Evolutionary conservation across 208 protist genomes (phyloP), one percentile per base, ranked within the genome.

Genomic region (Trypanosoma cruzi): DNA sequence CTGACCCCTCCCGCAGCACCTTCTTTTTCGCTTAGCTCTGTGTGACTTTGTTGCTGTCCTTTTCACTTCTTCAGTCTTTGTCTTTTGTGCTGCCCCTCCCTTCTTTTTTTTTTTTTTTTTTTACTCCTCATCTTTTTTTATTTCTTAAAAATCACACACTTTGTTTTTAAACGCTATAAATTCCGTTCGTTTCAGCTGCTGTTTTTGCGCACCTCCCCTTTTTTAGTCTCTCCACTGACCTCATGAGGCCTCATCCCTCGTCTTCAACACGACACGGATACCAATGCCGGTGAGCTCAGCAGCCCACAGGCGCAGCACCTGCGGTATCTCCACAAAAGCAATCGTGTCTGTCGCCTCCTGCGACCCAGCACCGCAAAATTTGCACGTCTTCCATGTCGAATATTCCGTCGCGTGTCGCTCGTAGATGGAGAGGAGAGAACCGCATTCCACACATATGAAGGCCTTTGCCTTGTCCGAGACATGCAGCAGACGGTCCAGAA

Each of bases 401-500:
- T 91, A 89, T 73, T 90, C 82, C 48, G 89, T 90, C 18, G 92
- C 89, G 70, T 93, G 84, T 8, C 85, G 80, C 79, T 97, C 92
- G 68, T 90, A 93, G 44, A 95, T 94, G 40, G 89, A 94, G 20
- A 97, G 81, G 26, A 97, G 64, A 7, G 85, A 82, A 36, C 89
- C 89, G 59, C 89, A 95, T 57, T 82, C 55, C 7, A 84, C 81
- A 76, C 92, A 95, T 28, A 95, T 82, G 53, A 91, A 94, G 7
- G 88, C 89, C 61, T 86, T 85, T 14, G 89, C 94, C 75, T 97
- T 93, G 74, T 97, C 93, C 0, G 91, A 96, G 31, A 94, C 89
- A 69, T 93, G 87, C 71, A 99, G 73, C 4, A 99, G 88, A 42
- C 99, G 94, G 75, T 99, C 99, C 40, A 99, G 83, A 2, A 99